Percentiles rank a stretch among this genome's conserved stretches.
Conservation (phyloP, 2,329 filamentous ascomycete genomes). For the Cladosporium sp. region DNA sequence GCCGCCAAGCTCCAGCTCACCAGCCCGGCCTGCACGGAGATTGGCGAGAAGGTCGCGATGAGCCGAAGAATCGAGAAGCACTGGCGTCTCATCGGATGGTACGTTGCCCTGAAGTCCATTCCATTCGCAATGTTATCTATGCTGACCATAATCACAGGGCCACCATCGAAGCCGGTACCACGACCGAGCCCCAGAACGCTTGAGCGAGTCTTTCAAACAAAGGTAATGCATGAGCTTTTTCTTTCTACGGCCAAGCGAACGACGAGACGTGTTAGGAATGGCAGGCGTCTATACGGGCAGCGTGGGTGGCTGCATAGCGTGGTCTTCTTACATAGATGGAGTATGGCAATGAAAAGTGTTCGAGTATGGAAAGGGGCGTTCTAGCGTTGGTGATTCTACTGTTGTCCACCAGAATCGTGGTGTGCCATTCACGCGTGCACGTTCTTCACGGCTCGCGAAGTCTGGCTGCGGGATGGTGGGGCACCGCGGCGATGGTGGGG, state of each 20-base stretch:
- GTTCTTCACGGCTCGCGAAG: no score
- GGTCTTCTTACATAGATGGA: conserved; percentile 8
- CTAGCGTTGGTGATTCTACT: no score
- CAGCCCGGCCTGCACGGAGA: conserved; percentile 79
- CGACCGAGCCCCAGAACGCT: conserved; percentile 23
- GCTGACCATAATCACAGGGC: conserved; percentile 12
- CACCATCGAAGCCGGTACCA: conserved; percentile 28
- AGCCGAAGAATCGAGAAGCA: conserved; percentile 98
- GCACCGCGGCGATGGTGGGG: no score
- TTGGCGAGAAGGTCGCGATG: conserved; percentile 96
- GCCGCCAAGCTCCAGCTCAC: conserved; percentile 91
- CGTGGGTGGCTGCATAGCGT: conserved; percentile 11
- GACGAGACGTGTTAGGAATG: conserved; percentile 10
- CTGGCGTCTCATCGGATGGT: conserved; percentile 90
- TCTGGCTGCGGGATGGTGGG: no score
- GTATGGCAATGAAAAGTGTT: conserved; percentile 8
- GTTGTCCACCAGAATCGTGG: no score
- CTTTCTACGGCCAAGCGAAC: conserved; percentile 8
- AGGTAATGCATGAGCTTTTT: conserved; percentile 9
- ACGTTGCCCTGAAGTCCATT: conserved; percentile 2
- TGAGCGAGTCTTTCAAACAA: conserved; percentile 4
- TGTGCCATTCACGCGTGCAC: no score
- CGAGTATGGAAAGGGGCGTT: neutral
- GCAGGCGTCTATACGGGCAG: conserved; percentile 9
- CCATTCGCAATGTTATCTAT: neutral